Conservation (phyloP, 345 rosid species). For the Hirschfeldia incana region DNA sequence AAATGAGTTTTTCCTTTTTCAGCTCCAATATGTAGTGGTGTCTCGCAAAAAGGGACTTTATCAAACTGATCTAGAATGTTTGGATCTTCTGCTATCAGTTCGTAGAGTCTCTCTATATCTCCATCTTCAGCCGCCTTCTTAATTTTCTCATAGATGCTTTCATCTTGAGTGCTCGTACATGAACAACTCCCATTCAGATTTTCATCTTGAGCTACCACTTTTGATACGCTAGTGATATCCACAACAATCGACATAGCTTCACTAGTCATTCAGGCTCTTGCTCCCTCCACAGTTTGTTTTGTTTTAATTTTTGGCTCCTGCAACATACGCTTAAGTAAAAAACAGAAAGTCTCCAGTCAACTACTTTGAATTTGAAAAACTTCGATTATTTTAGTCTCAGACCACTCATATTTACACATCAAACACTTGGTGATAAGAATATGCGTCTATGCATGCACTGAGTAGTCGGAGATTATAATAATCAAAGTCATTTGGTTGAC, state of each 20-base stretch:
- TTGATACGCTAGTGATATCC: background rate
- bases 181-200: background rate
- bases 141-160: no score
- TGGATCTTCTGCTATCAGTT: background rate
- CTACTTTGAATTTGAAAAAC: no score
- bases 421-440: no score
- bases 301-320: no score
- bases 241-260: background rate
- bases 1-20: background rate
- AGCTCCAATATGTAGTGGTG: background rate
- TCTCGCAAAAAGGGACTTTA: background rate
- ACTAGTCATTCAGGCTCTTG: background rate
- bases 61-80: background rate
- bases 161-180: background rate
- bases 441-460: no score
- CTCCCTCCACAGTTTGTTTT: no score
- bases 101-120: background rate
- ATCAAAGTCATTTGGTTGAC: no score
- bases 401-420: no score
- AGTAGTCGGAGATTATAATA: no score
- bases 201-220: background rate
- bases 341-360: no score
- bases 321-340: no score
- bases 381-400: no score
- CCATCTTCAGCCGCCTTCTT: background rate